Conservation (phyloP, 1,139 yeast species). For the Schizosaccharomyces versatilis region DNA sequence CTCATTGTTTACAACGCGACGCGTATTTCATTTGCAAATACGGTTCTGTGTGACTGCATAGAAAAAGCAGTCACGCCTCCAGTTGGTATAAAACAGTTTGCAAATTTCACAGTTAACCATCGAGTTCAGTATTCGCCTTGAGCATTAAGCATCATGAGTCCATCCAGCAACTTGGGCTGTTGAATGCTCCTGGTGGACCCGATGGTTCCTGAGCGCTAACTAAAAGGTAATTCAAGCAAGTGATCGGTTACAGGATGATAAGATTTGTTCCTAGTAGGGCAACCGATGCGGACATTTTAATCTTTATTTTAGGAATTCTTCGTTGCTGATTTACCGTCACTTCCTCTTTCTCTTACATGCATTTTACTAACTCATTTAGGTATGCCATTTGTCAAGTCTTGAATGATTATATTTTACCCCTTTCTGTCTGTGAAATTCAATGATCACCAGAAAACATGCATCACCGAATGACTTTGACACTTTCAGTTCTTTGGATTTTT, state of each 20-base stretch:
- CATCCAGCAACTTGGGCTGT: no score
- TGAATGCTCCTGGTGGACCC: no score
- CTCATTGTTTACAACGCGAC: no score
- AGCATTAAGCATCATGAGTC: no score
- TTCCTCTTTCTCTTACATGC: neutral
- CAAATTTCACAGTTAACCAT: no score
- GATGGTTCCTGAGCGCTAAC: no score
- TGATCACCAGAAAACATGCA: slow-evolving; percentile 3
- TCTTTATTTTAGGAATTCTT: slow-evolving; percentile 2
- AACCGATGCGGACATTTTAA: slow-evolving; percentile 3
- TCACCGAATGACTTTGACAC: slow-evolving; percentile 2
- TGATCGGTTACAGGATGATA: neutral
- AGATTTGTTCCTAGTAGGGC: slow-evolving; percentile 2
- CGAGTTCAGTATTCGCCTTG: no score
- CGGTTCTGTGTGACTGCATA: no score
- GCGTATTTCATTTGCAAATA: no score
- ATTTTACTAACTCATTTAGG: neutral
- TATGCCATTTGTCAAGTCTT: neutral
- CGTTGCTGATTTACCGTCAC: slow-evolving; percentile 1
- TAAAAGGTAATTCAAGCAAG: no score
- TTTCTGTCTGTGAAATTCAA: slow-evolving; percentile 1
- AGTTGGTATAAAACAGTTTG: no score
- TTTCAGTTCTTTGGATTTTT: neutral
- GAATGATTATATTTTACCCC: slow-evolving; percentile 4
- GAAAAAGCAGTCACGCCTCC: no score